phyloP scores from a whole-genome alignment of 2,329 filamentous ascomycete genomes.

The Cadophora malorum region DNA sequence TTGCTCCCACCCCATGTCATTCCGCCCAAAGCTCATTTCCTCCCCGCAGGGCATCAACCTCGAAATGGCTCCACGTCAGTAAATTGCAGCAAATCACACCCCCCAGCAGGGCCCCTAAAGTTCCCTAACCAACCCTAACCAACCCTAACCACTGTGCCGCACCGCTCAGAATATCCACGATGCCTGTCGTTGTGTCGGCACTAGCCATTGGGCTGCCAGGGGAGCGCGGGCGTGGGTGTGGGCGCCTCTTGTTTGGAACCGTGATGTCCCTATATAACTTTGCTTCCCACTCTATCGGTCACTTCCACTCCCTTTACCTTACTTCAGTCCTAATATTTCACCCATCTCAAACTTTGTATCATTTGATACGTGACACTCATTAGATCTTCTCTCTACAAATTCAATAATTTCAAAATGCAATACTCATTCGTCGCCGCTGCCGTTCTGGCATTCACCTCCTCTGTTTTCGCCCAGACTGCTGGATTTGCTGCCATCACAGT shows the following conservation, averaged over 20 bases:
- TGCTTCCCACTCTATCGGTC: constrained; percentile 14
- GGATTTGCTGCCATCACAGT: constrained; percentile 61
- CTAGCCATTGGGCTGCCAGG: not conserved
- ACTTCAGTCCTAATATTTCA: constrained; percentile 18
- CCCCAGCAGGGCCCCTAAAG: not conserved
- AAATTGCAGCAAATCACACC: constrained; percentile 4
- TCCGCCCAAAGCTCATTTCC: constrained; percentile 14
- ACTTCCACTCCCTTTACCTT: constrained; percentile 15
- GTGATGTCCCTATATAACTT: constrained; percentile 15
- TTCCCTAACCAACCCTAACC: not conserved
- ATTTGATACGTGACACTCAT: constrained; percentile 42
- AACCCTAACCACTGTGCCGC: not conserved
- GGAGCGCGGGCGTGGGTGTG: not conserved
- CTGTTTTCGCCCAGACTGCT: constrained; percentile 57
- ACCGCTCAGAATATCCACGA: constrained; percentile 18
- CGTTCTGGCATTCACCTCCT: constrained; percentile 39
- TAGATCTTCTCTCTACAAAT: constrained; percentile 28
- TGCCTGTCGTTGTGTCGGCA: constrained; percentile 12
- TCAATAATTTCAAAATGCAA: constrained; percentile 40
- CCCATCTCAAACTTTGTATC: constrained; percentile 35
- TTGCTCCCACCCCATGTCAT: constrained; percentile 3
- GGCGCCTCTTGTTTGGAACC: constrained; percentile 6
- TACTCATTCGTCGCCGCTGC: constrained; percentile 40
- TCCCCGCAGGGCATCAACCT: constrained; percentile 9
- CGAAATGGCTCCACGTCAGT: constrained; percentile 2